A percentile compares a stretch with the other conserved stretches of the same genome.
Evolutionary conservation across 768 basidiomycete species (phyloP).

Genomic region (Pleurotus tuoliensis): DNA sequence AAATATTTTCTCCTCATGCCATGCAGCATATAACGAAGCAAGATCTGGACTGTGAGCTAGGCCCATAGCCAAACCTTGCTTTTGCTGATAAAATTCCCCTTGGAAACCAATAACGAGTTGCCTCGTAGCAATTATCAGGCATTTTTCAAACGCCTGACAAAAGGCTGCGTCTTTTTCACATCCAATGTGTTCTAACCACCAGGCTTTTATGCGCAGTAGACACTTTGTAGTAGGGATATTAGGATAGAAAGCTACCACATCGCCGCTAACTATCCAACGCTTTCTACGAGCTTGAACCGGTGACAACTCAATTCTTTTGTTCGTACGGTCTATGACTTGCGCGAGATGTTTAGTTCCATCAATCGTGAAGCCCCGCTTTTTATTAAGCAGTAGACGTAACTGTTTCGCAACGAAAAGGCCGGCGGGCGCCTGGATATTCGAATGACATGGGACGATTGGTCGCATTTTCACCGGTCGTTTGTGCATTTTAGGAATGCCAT

Average conservation of each 20-base stretch:
- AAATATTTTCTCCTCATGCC: neutral
- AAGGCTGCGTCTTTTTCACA: conserved; percentile 1
- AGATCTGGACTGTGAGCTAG: conserved; percentile 22
- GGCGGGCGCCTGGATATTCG: conserved; percentile 21
- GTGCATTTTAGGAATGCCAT: conserved; percentile 31
- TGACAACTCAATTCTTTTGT: neutral
- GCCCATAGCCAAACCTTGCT: conserved; percentile 26
- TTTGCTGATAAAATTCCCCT: conserved; percentile 20
- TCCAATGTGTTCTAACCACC: conserved; percentile 5
- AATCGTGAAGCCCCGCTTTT: conserved; percentile 22
- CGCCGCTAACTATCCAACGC: conserved; percentile 24
- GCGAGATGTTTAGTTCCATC: conserved; percentile 28
- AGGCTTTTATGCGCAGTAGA: conserved; percentile 14
- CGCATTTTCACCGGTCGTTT: conserved; percentile 24
- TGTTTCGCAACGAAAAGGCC: conserved; percentile 27
- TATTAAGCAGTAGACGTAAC: conserved; percentile 24
- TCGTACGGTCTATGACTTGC: conserved; percentile 23
- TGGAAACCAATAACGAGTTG: conserved; percentile 19
- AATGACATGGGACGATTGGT: conserved; percentile 29
- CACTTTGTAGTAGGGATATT: conserved; percentile 19
- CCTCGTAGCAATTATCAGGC: conserved; percentile 11
- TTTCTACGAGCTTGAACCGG: neutral
- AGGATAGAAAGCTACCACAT: conserved; percentile 31
- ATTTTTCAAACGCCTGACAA: neutral
- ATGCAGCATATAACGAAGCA: neutral